phyloP scores from a whole-genome alignment of 2,329 filamentous ascomycete species.

The Penicillium concentricum region DNA sequence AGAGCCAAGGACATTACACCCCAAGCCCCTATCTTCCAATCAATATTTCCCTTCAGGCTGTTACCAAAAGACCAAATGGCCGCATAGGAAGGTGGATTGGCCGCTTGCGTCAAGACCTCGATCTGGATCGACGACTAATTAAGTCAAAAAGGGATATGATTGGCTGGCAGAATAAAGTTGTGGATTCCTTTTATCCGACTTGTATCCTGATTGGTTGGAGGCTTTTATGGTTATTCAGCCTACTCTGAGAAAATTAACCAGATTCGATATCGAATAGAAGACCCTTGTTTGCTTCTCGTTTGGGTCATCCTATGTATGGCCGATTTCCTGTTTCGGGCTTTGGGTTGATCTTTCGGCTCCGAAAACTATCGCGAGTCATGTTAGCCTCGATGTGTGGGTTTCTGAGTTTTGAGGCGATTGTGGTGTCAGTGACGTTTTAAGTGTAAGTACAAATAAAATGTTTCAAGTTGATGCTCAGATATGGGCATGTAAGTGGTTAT shows the following conservation, averaged over 20 bases:
- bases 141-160: not conserved
- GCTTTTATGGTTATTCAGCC: too few species aligned
- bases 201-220: not conserved
- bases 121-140: not conserved
- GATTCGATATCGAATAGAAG: not conserved
- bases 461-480: not conserved
- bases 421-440: too few species aligned
- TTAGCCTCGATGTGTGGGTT: too few species aligned
- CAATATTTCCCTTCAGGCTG: not conserved
- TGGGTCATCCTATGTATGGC: not conserved
- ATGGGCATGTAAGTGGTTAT: not conserved
- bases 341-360: not conserved
- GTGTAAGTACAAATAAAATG: too few species aligned
- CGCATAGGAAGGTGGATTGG: slow-evolving; percentile 1
- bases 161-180: not conserved
- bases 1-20: not conserved
- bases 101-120: slow-evolving; percentile 19
- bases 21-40: not conserved
- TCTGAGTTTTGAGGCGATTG: too few species aligned
- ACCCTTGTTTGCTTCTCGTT: not conserved
- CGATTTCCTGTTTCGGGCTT: not conserved
- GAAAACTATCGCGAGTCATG: not conserved
- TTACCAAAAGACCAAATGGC: not conserved
- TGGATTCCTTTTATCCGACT: not conserved
- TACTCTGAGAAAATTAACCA: too few species aligned